These are phyloP conservation scores for Ascodesmis nigricans DNA, from an alignment of 495 filamentous ascomycete species.

Conservation along the genomic window DNA sequence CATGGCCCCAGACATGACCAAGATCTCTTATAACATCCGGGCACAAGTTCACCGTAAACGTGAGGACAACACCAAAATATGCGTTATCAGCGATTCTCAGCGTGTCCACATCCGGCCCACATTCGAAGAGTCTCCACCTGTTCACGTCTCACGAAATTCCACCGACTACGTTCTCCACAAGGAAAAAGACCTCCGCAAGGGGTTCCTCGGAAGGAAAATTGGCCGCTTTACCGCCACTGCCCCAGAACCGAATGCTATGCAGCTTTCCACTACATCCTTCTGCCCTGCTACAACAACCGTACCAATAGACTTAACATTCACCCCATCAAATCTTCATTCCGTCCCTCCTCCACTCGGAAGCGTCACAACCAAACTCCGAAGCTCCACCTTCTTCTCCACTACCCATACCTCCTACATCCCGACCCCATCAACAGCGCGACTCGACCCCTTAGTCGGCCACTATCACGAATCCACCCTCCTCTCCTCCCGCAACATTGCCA, in stretches of 20 bases:
- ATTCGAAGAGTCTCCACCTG: slow-evolving; percentile 50
- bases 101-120: slow-evolving; percentile 60
- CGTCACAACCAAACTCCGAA: slow-evolving; percentile 48
- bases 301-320: slow-evolving; percentile 22
- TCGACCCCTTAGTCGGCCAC: slow-evolving; percentile 33
- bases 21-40: slow-evolving; percentile 51
- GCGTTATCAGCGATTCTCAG: slow-evolving; percentile 28
- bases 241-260: slow-evolving; percentile 46
- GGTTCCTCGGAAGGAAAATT: slow-evolving; percentile 52
- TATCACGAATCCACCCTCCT: slow-evolving; percentile 43
- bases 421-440: slow-evolving; percentile 25
- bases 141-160: slow-evolving; percentile 37
- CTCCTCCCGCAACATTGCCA: slow-evolving; percentile 39
- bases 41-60: slow-evolving; percentile 28
- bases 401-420: slow-evolving; percentile 35
- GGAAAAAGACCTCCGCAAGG: slow-evolving; percentile 58
- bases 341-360: slow-evolving; percentile 45
- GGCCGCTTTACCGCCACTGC: slow-evolving; percentile 53
- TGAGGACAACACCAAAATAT: slow-evolving; percentile 8
- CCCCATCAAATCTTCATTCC: slow-evolving; percentile 13
- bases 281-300: slow-evolving; percentile 22
- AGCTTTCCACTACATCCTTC: slow-evolving; percentile 30
- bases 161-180: slow-evolving; percentile 44
- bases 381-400: slow-evolving; percentile 47
- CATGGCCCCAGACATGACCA: slow-evolving; percentile 59